Base-by-base conservation (phyloP, 768 basidiomycete genomes). In the Lactarius vividus region DNA sequence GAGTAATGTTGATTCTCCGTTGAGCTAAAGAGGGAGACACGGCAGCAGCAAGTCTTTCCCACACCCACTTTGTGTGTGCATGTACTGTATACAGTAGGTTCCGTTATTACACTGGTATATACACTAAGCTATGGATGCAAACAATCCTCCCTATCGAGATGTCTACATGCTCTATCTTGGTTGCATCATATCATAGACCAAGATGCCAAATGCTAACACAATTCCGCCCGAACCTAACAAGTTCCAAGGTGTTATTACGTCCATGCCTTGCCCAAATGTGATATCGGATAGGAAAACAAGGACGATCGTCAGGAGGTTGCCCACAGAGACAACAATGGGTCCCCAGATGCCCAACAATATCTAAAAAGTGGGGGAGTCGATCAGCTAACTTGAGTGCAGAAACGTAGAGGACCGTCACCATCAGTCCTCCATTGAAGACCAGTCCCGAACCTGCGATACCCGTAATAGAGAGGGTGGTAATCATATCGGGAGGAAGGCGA, bases 271-370 rank as follows among this genome's bases (percentile, higher is more conserved):
- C 26, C 92, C 87, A 67, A 94, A 88, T 20, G 88, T 69, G 9
- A 89, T 80, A 76, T 98, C 95, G 49, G 89, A 85, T 18, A 92
- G 71, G 56, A 94, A 84, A 16, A 94, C 91, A 57, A 97, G 82
- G 42, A 96, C 92, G 70, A 96, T 96, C 6, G 95, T 95, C n/a
- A 96, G 82, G n/a, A 98, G 82, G 75, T 85, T 94, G 54, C 94
- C 94, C 37, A 97, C 94, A 2, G 92, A 93, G 10, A 88, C 86
- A 52, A 94, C 84, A 49, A 95, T 86, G 7, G 94, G 94, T 4
- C 94, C 94, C 91, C 92, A 95, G 31, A 91, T 76, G 31, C 90
- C 91, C 57, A 96, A 79, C 3, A 96, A 79, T 62, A 91, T 82
- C 92, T 94, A 69, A 31, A 31, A 64, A 58, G 26, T 11, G 46